These are phyloP conservation scores for Puccinia triticina DNA, from an alignment of 1,284 basidiomycete genomes.

Conservation along the genomic window DNA sequence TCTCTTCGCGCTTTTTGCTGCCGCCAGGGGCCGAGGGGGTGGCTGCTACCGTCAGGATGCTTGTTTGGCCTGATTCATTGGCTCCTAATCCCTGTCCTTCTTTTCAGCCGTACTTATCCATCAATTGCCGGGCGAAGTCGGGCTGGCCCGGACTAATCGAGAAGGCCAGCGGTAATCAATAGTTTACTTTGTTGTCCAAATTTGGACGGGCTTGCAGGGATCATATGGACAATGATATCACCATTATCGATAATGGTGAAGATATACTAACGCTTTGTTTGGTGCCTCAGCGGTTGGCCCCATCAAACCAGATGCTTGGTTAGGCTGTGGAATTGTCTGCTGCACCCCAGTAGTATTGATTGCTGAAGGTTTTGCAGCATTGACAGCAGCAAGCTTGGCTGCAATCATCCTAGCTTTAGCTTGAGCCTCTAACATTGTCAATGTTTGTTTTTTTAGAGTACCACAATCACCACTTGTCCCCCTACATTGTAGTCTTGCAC, in stretches of 20 bases:
- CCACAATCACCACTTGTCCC: too few species aligned
- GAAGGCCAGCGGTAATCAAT: background rate
- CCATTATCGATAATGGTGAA: too few species aligned
- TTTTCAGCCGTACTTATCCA: slow-evolving; percentile 93
- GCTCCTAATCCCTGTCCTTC: slow-evolving; percentile 86
- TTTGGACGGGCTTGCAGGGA: too few species aligned
- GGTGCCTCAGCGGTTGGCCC: too few species aligned
- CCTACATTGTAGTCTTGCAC: too few species aligned
- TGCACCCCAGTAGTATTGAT: background rate
- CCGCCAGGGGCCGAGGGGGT: slow-evolving; percentile 58
- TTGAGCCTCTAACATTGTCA: slow-evolving; percentile 48
- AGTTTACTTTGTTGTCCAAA: background rate
- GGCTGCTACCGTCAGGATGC: slow-evolving; percentile 77
- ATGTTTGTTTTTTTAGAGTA: too few species aligned
- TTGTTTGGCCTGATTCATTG: slow-evolving; percentile 79
- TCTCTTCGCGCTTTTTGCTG: slow-evolving; percentile 56
- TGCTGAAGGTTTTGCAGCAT: slow-evolving; percentile 6
- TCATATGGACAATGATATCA: too few species aligned
- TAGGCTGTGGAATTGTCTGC: background rate
- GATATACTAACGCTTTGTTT: too few species aligned
- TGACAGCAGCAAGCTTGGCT: slow-evolving; percentile 49
- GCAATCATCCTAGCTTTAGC: too few species aligned
- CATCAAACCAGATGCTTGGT: too few species aligned
- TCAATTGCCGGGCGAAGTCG: slow-evolving; percentile 74
- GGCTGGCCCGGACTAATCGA: slow-evolving; percentile 60